phyloP scores from a whole-genome alignment of 2,329 filamentous ascomycete genomes.

The Trichoderma atrobrunneum region DNA sequence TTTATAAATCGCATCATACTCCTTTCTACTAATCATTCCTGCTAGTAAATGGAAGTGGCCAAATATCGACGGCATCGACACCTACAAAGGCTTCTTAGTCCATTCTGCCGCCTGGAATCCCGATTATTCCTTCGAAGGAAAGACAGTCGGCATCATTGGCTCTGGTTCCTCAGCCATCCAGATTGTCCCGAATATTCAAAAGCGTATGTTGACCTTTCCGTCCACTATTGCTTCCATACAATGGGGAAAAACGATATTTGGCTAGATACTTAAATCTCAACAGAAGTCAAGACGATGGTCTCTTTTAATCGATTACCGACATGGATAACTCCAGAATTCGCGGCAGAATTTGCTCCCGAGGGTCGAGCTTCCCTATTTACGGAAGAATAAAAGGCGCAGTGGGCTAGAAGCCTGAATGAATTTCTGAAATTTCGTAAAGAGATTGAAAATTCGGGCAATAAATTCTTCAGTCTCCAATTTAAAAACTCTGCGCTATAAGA shows the following conservation, averaged over 20 bases:
- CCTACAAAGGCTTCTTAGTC: not conserved
- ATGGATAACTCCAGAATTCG: not conserved
- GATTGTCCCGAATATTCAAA: not conserved
- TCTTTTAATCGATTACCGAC: not conserved
- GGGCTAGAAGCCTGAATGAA: not conserved
- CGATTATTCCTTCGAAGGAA: not conserved
- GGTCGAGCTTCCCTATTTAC: not conserved
- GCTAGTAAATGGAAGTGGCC: not conserved
- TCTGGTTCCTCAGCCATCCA: not conserved
- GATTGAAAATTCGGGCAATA: not conserved
- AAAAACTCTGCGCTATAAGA: not conserved
- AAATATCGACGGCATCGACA: not conserved
- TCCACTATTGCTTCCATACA: too few relatives aligned
- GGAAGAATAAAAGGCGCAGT: not conserved
- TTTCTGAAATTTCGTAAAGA: not conserved
- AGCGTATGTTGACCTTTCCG: not conserved
- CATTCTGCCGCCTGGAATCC: not conserved
- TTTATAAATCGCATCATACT: not conserved
- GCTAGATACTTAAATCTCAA: not conserved
- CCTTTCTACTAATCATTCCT: too few relatives aligned
- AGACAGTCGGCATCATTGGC: not conserved
- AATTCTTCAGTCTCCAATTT: not conserved
- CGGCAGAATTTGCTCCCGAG: not conserved
- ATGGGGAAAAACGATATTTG: not conserved
- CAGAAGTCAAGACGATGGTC: not conserved